Conservation (phyloP, 805 yeast genomes). For the Yarrowia bubula region DNA sequence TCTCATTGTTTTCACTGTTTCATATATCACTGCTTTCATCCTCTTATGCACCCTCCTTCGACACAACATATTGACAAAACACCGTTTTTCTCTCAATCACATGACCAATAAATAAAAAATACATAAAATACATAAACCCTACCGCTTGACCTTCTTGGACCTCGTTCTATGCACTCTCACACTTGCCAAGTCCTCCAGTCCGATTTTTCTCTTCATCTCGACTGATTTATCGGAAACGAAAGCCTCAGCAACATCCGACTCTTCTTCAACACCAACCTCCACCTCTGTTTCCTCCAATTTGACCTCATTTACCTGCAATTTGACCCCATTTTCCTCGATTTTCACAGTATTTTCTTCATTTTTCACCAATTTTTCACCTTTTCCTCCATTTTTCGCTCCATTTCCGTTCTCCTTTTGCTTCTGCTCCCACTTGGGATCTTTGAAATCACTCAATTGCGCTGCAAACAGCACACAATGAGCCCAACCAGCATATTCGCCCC, state of each 20-base stretch:
- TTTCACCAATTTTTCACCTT: too few relatives aligned
- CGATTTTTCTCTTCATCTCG: neutral
- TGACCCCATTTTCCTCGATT: slow-evolving; percentile 3
- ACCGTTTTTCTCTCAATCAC: too few relatives aligned
- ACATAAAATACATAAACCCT: neutral
- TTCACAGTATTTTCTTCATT: neutral
- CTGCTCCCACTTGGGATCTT: slow-evolving; percentile 19
- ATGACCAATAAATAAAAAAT: neutral
- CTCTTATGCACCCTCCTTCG: too few relatives aligned
- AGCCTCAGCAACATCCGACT: neutral
- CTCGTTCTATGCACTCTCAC: slow-evolving; percentile 13
- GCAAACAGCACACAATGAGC: slow-evolving; percentile 94
- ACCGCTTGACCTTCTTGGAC: slow-evolving; percentile 9
- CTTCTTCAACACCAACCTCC: neutral
- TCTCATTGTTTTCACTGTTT: too few relatives aligned
- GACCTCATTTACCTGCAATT: neutral
- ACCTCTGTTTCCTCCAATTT: neutral
- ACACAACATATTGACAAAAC: too few relatives aligned
- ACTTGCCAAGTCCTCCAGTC: neutral
- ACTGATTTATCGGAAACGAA: neutral
- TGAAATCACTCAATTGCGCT: slow-evolving; percentile 68
- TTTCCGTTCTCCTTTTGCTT: slow-evolving; percentile 3
- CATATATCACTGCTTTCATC: too few relatives aligned
- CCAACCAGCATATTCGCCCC: slow-evolving; percentile 98
- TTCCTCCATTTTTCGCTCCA: too few relatives aligned